Evolutionary conservation across 2,329 filamentous ascomycete species (phyloP).

Genomic region (Endoconidiophora polonica): DNA sequence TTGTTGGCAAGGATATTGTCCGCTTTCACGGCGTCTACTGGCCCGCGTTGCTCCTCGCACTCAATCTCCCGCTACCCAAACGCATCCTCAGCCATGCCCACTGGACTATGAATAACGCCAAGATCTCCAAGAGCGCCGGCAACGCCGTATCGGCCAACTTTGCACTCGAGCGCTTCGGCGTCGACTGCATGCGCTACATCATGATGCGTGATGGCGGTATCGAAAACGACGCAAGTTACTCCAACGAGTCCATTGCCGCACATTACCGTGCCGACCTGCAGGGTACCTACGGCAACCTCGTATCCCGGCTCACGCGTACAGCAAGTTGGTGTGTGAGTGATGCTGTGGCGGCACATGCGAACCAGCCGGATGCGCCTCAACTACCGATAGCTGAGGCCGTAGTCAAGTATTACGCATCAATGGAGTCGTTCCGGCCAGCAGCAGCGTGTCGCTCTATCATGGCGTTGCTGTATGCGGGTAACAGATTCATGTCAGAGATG

Average conservation of each 20-base stretch:
- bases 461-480: slow-evolving; percentile 17
- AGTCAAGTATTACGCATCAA: slow-evolving; percentile 7
- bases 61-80: slow-evolving; percentile 62
- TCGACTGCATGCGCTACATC: slow-evolving; percentile 81
- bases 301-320: slow-evolving; percentile 50
- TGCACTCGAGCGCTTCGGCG: slow-evolving; percentile 73
- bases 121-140: slow-evolving; percentile 93
- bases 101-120: slow-evolving; percentile 80
- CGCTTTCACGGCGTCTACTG: slow-evolving; percentile 97
- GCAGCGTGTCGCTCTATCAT: slow-evolving; percentile 10
- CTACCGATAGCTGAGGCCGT: slow-evolving; percentile 11
- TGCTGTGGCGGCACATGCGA: slow-evolving; percentile 27
- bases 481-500: slow-evolving; percentile 36
- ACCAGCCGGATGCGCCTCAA: not conserved
- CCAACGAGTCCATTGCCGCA: slow-evolving; percentile 57
- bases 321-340: slow-evolving; percentile 52
- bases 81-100: slow-evolving; percentile 79
- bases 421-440: slow-evolving; percentile 11
- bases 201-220: slow-evolving; percentile 68
- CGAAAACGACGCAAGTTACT: slow-evolving; percentile 64
- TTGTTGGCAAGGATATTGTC: slow-evolving; percentile 92
- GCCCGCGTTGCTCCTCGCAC: slow-evolving; percentile 86
- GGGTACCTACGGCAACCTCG: slow-evolving; percentile 63
- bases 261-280: slow-evolving; percentile 69
- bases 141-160: slow-evolving; percentile 93